A percentile compares a stretch with the other conserved stretches of the same genome.
phyloP scores from a whole-genome alignment of 768 basidiomycete species.

The Serendipita vermifera region DNA sequence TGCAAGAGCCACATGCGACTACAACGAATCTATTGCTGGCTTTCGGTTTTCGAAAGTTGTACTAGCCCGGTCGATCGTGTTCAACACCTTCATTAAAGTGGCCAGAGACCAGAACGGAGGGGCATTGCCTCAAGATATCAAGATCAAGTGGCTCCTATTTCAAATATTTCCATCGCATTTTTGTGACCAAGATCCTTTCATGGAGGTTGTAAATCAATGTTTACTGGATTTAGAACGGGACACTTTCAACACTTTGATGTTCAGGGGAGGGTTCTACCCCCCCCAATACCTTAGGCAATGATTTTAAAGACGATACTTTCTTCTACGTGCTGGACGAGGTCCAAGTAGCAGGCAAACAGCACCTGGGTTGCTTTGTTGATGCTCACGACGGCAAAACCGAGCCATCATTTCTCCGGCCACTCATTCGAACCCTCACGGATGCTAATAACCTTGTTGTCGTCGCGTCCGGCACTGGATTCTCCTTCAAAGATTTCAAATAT shows the following conservation, averaged over 20 bases:
- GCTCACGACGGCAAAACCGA: too few species aligned
- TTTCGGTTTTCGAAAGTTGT: too few species aligned
- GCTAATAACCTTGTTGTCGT: neutral
- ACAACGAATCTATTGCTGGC: too few species aligned
- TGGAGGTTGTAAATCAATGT: neutral
- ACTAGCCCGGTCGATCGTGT: neutral
- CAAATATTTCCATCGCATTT: neutral
- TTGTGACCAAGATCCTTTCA: neutral
- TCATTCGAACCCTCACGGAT: neutral
- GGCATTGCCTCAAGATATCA: constrained; percentile 4
- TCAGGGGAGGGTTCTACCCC: too few species aligned
- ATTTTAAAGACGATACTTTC: neutral
- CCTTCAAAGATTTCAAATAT: neutral
- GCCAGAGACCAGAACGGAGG: neutral
- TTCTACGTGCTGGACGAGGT: constrained; percentile 2
- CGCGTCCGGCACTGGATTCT: neutral
- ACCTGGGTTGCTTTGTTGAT: neutral
- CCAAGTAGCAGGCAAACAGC: neutral
- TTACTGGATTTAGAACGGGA: neutral
- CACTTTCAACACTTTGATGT: neutral
- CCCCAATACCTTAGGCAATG: neutral
- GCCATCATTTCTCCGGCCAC: neutral
- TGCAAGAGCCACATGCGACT: too few species aligned
- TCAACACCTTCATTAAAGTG: constrained; percentile 3
- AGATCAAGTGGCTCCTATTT: neutral